A percentile compares a stretch with the other conserved stretches of the same genome.
Evolutionary conservation across 2,329 filamentous ascomycete species (phyloP).

Genomic region (Colletotrichum sansevieriae): DNA sequence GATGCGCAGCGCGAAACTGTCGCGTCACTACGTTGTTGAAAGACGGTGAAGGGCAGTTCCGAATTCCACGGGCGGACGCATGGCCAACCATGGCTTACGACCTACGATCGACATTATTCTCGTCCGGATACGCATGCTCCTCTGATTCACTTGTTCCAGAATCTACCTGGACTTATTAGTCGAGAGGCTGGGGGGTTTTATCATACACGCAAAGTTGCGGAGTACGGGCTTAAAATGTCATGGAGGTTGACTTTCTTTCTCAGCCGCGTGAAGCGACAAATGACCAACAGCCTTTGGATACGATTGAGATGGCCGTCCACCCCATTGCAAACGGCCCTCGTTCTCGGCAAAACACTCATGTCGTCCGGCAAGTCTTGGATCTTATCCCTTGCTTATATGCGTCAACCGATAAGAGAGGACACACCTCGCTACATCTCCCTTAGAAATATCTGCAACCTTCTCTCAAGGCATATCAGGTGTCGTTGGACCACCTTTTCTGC

Average conservation of each 20-base stretch:
- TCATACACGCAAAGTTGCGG: neutral
- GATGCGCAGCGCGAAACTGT: conserved; percentile 15
- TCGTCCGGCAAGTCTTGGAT: neutral
- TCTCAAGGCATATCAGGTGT: neutral
- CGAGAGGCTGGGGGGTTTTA: conserved; percentile 21
- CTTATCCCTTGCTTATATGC: conserved; percentile 5
- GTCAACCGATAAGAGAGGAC: neutral
- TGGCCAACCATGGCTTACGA: conserved; percentile 14
- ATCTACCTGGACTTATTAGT: conserved; percentile 1
- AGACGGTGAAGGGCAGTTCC: conserved; percentile 34
- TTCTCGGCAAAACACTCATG: conserved; percentile 12
- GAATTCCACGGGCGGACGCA: conserved; percentile 8
- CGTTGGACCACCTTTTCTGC: conserved; percentile 10
- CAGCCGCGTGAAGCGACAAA: conserved; percentile 26
- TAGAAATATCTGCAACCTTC: conserved; percentile 1
- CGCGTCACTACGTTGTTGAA: conserved; percentile 17
- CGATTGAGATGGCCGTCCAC: neutral
- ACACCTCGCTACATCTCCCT: neutral
- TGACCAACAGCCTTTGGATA: conserved; percentile 1
- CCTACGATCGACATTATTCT: conserved; percentile 17
- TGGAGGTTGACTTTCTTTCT: neutral
- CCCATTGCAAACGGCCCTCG: conserved; percentile 16
- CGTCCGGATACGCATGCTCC: conserved; percentile 26
- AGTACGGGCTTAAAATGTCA: neutral
- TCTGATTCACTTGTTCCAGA: neutral